phyloP scores from a whole-genome alignment of 23 red algal genomes.

The Chondrus crispus region DNA sequence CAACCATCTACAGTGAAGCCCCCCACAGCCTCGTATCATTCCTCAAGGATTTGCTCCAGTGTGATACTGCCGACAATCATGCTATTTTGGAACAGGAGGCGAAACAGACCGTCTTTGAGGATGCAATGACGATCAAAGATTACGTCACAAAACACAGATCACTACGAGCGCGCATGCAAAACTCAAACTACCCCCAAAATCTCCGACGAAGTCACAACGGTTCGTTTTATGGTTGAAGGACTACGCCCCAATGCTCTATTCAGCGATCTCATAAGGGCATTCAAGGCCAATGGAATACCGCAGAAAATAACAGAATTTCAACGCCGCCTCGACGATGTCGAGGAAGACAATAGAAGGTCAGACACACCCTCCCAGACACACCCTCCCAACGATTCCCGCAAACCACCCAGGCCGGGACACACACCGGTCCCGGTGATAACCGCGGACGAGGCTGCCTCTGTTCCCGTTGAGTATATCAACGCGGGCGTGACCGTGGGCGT shows the following conservation, averaged over 20 bases:
- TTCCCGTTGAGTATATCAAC: no score
- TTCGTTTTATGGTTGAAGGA: neutral
- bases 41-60: neutral
- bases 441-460: no score
- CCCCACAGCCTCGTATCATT: neutral
- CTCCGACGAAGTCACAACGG: neutral
- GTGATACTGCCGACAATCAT: neutral
- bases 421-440: no score
- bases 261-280: no score
- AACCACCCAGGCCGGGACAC: no score
- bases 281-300: no score
- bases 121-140: neutral
- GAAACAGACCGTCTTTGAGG: neutral
- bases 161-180: neutral
- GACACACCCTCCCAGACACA: no score
- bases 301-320: no score
- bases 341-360: no score
- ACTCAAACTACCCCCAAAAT: neutral
- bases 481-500: no score
- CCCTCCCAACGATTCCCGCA: no score
- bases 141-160: neutral
- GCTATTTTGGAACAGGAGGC: neutral
- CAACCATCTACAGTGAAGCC: neutral
- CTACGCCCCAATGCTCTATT: neutral
- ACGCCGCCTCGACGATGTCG: no score